A percentile compares a stretch with the other conserved stretches of the same genome.
Evolutionary conservation across 495 filamentous ascomycete species (phyloP).

Genomic region (Penicillium dipodomyicola): DNA sequence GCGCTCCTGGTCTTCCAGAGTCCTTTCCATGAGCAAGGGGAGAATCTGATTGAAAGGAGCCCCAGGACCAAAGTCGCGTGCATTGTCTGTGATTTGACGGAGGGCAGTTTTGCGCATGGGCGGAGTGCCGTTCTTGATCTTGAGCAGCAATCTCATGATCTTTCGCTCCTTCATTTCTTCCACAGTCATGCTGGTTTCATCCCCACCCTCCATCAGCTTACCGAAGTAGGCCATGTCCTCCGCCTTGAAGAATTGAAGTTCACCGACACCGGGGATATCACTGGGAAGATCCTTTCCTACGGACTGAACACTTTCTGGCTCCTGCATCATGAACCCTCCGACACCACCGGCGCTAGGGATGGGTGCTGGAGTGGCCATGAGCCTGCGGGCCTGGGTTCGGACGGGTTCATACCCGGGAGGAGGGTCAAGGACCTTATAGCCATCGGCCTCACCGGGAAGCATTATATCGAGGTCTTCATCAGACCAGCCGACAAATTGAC

Average conservation of each 20-base stretch:
- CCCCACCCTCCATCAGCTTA: conserved; percentile 91
- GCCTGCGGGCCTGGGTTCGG: conserved; percentile 69
- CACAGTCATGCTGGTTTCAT: conserved; percentile 87
- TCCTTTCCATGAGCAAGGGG: conserved; percentile 97
- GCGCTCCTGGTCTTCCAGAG: conserved; percentile 95
- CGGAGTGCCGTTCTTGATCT: conserved; percentile 99
- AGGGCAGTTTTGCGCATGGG: conserved; percentile 99
- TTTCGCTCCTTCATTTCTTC: conserved; percentile 98
- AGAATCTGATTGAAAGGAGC: conserved; percentile 97
- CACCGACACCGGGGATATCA: conserved; percentile 95
- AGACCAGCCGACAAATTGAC: conserved; percentile 72
- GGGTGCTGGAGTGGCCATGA: conserved; percentile 71
- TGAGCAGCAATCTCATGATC: conserved; percentile 94
- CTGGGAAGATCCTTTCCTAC: conserved; percentile 92
- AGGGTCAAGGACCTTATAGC: conserved; percentile 90
- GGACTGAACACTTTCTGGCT: conserved; percentile 74
- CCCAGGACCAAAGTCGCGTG: conserved; percentile 92
- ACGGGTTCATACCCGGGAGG: conserved; percentile 92
- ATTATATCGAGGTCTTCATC: conserved; percentile 94
- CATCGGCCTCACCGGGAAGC: conserved; percentile 70
- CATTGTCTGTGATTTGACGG: conserved; percentile 96
- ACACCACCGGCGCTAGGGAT: conserved; percentile 59
- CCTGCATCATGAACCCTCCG: conserved; percentile 97
- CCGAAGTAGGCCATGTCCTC: conserved; percentile 99
- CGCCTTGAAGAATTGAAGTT: conserved; percentile 97